phyloP scores from a whole-genome alignment of 1,284 basidiomycete species.

The Xanthoconium separans region DNA sequence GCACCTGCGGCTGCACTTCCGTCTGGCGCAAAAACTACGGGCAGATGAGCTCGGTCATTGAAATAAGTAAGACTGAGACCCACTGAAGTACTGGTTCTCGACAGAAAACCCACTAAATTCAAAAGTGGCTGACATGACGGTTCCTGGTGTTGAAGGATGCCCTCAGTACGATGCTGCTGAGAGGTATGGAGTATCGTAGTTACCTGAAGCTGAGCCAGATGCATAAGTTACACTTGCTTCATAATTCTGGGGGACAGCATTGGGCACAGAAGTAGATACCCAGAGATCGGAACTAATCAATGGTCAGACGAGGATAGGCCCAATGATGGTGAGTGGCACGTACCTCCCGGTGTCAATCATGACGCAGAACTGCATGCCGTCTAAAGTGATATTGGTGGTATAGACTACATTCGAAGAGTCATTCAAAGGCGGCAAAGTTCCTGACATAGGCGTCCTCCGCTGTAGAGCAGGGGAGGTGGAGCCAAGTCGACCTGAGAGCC shows the following conservation, averaged over 20 bases:
- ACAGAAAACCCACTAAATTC: slow-evolving; percentile 55
- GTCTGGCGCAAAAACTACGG: slow-evolving; percentile 13
- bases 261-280: slow-evolving; percentile 21
- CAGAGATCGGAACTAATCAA: slow-evolving; percentile 28
- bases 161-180: not conserved
- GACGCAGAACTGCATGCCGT: slow-evolving; percentile 46
- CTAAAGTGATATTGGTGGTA: slow-evolving; percentile 51
- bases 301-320: not conserved
- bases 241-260: slow-evolving; percentile 16
- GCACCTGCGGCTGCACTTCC: slow-evolving; percentile 29
- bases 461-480: slow-evolving; percentile 2
- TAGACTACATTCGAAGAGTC: slow-evolving; percentile 49
- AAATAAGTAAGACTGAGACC: slow-evolving; percentile 21
- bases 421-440: slow-evolving; percentile 8
- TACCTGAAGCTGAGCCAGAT: slow-evolving; percentile 23
- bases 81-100: slow-evolving; percentile 62
- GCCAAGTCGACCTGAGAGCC: slow-evolving; percentile 17
- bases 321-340: slow-evolving; percentile 7
- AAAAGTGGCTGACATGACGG: slow-evolving; percentile 52
- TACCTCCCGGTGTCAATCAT: slow-evolving; percentile 72
- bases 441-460: slow-evolving; percentile 20
- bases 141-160: slow-evolving; percentile 32
- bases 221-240: slow-evolving; percentile 23
- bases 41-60: not conserved
- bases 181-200: not conserved